Evolutionary conservation across 148 eudicot species (phyloP).

Genomic region (Chenopodium suecicum): DNA sequence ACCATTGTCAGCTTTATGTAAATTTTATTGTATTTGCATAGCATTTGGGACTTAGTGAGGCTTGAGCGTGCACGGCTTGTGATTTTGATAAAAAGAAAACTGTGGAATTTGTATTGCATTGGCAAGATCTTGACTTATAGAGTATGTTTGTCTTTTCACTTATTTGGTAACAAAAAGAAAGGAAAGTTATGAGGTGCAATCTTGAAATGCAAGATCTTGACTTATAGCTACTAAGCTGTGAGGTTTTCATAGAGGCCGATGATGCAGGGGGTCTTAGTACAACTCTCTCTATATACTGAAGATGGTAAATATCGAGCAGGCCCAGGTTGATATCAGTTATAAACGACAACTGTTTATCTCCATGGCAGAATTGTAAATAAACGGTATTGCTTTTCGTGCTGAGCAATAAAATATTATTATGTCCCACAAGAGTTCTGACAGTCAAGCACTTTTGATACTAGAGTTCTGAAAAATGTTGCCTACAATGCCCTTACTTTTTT

Average conservation of each 20-base stretch:
- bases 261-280: not conserved
- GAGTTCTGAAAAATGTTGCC: too few relatives aligned
- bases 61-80: not conserved
- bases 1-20: not conserved
- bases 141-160: not conserved
- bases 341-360: too few relatives aligned
- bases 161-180: not conserved
- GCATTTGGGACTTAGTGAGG: not conserved
- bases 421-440: too few relatives aligned
- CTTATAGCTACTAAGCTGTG: not conserved
- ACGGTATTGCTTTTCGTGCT: too few relatives aligned
- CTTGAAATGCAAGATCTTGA: not conserved
- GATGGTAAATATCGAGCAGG: not conserved
- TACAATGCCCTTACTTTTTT: too few relatives aligned
- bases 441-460: too few relatives aligned
- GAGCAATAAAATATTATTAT: too few relatives aligned
- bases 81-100: not conserved
- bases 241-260: not conserved
- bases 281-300: not conserved
- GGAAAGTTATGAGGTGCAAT: not conserved
- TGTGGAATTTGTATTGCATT: not conserved
- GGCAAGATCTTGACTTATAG: not conserved
- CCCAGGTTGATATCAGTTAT: too few relatives aligned
- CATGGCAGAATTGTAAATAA: too few relatives aligned
- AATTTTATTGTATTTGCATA: not conserved